phyloP scores from a whole-genome alignment of 2,329 filamentous ascomycete species.

The Epichloe gansuensis region DNA sequence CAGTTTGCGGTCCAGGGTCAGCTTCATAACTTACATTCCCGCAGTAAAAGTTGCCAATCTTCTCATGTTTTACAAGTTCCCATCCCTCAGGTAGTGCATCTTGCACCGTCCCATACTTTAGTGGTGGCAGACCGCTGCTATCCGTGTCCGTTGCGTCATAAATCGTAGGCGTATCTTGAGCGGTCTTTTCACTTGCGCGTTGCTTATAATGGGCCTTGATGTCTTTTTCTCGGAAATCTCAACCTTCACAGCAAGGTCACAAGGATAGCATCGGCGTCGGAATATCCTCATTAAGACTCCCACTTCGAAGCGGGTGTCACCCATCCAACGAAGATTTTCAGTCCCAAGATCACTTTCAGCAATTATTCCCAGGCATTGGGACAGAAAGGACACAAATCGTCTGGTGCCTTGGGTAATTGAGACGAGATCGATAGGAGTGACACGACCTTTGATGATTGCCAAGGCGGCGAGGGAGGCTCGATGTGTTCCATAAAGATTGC shows the following conservation, averaged over 20 bases:
- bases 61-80: conserved; percentile 60
- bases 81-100: conserved; percentile 69
- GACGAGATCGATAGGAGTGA: conserved; percentile 74
- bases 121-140: conserved; percentile 50
- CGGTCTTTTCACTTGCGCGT: conserved; percentile 25
- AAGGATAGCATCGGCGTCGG: conserved; percentile 70
- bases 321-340: conserved; percentile 90
- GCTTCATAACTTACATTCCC: conserved; percentile 56
- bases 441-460: conserved; percentile 73
- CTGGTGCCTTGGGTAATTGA: conserved; percentile 73
- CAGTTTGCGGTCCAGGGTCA: not conserved
- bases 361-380: conserved; percentile 78
- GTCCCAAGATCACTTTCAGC: conserved; percentile 85
- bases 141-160: conserved; percentile 6
- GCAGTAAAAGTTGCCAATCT: conserved; percentile 82
- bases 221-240: conserved; percentile 63
- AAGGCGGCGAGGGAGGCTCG: conserved; percentile 66
- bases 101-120: conserved; percentile 69
- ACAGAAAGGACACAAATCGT: conserved; percentile 76
- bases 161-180: not conserved
- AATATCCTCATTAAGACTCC: conserved; percentile 71
- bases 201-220: conserved; percentile 63
- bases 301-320: conserved; percentile 68
- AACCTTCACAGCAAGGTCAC: conserved; percentile 76
- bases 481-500: conserved; percentile 76